Evolutionary conservation across 805 yeast species (phyloP).

Genomic region (Zygotorulaspora sp.): DNA sequence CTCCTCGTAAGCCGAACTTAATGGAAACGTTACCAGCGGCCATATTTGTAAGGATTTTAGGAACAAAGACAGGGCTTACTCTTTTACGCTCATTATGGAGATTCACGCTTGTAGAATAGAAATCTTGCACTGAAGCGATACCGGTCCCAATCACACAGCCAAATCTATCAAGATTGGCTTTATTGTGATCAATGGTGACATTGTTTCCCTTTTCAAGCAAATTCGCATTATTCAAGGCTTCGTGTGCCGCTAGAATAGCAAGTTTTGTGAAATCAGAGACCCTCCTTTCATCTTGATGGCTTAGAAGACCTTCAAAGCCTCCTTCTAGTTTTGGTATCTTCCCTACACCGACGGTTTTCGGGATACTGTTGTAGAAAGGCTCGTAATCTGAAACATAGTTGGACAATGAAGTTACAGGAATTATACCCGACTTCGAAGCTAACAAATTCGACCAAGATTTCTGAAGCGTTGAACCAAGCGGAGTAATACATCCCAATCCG

Average conservation of each 20-base stretch:
- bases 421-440: conserved; percentile 51
- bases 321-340: conserved; percentile 52
- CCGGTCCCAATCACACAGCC: conserved; percentile 94
- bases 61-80: conserved; percentile 83
- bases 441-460: conserved; percentile 53
- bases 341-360: conserved; percentile 62
- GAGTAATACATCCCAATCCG: conserved; percentile 83
- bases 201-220: conserved; percentile 41
- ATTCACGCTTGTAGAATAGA: conserved; percentile 49
- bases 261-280: conserved; percentile 72
- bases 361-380: conserved; percentile 50
- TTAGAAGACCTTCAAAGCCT: conserved; percentile 36
- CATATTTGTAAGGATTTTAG: conserved; percentile 82
- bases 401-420: conserved; percentile 44
- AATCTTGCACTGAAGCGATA: conserved; percentile 73
- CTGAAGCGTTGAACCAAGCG: conserved; percentile 68
- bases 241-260: conserved; percentile 69
- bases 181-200: conserved; percentile 28
- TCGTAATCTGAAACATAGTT: conserved; percentile 37
- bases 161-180: conserved; percentile 16
- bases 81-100: conserved; percentile 39
- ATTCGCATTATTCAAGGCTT: conserved; percentile 69
- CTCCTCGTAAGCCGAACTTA: conserved; percentile 70
- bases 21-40: conserved; percentile 90
- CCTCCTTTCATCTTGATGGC: conserved; percentile 46